phyloP scores from a whole-genome alignment of 345 rosid species.

The Limnanthes douglasii region DNA sequence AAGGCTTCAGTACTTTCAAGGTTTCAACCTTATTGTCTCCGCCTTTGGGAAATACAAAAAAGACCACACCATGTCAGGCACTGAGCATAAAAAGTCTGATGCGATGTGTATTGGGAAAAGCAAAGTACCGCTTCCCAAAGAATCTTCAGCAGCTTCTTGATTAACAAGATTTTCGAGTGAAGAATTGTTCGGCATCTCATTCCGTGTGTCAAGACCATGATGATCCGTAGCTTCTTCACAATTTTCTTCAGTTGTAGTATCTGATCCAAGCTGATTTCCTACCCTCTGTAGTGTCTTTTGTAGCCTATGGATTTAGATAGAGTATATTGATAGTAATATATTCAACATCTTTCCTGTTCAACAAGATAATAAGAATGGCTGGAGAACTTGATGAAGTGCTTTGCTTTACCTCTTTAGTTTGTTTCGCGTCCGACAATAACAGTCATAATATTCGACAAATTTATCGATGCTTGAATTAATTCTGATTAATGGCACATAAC shows the following conservation, averaged over 20 bases:
- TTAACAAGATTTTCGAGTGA: constrained; percentile 16
- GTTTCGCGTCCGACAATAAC: constrained; percentile 37
- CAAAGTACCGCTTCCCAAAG: not conserved
- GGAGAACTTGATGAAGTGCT: constrained; percentile 3
- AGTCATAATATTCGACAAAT: constrained; percentile 57
- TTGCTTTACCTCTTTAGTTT: constrained; percentile 52
- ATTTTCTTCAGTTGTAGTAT: constrained; percentile 27
- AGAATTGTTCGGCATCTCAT: constrained; percentile 21
- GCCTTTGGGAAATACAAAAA: constrained; percentile 3
- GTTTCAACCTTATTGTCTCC: constrained; percentile 20
- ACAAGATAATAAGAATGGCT: not conserved
- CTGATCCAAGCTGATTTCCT: constrained; percentile 54
- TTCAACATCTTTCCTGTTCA: constrained; percentile 1
- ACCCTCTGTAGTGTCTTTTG: constrained; percentile 53
- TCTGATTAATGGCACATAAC: constrained; percentile 27
- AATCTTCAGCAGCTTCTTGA: constrained; percentile 20
- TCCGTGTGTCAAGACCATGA: constrained; percentile 16
- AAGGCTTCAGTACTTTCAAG: constrained; percentile 12
- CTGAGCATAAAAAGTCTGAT: no score
- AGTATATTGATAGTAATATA: constrained; percentile 3
- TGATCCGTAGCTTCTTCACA: constrained; percentile 39
- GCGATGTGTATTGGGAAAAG: no score
- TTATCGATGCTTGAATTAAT: constrained; percentile 58
- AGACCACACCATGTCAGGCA: constrained; percentile 4
- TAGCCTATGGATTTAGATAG: constrained; percentile 34